Percentiles rank a stretch among this genome's conserved stretches.
Conservation (phyloP, 345 rosid genomes). For the Salix purpurea region DNA sequence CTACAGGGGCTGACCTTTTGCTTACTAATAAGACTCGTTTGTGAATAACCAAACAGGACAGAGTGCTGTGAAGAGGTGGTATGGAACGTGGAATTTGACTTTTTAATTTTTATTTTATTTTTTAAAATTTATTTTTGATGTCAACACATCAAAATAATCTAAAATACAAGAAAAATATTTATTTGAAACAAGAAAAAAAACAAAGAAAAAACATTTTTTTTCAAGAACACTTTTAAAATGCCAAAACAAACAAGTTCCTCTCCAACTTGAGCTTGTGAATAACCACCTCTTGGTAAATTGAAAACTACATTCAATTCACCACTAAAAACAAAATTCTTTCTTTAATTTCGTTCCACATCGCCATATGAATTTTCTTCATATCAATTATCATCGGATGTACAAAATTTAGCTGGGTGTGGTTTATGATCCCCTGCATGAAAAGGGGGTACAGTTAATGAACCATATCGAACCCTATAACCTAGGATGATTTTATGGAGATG, state of each 20-base stretch:
- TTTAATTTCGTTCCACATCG: neutral
- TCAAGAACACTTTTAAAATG: no score
- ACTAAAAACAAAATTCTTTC: neutral
- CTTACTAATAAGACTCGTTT: no score
- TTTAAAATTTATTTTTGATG: no score
- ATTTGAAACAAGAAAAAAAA: no score
- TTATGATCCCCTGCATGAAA: neutral
- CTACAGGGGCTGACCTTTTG: no score
- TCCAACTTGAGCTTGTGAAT: neutral
- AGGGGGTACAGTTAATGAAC: constrained; percentile 3
- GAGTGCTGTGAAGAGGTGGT: no score
- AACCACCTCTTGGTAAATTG: neutral
- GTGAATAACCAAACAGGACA: no score
- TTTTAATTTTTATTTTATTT: no score
- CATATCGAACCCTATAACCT: neutral
- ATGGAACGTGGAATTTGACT: no score
- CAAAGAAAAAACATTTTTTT: no score
- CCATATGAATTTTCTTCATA: neutral
- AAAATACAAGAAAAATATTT: no score
- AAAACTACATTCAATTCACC: neutral
- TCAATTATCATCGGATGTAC: neutral
- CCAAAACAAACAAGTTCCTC: neutral
- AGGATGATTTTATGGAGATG: neutral
- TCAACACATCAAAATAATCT: no score
- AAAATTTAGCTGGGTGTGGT: constrained; percentile 14